Base-by-base conservation (phyloP, 805 yeast species). In the Lipomyces spencermartinsiae region DNA sequence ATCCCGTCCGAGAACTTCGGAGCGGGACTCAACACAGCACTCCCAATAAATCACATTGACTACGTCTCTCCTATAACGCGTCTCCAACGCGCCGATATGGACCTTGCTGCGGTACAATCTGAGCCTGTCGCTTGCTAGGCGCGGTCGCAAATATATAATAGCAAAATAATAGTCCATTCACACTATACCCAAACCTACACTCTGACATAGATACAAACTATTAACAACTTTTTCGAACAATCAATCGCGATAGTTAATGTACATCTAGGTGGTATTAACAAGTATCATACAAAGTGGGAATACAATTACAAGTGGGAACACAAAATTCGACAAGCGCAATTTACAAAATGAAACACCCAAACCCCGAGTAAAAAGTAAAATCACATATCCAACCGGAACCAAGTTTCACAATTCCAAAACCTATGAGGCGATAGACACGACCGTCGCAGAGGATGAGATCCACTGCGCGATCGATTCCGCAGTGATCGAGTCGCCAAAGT, bases 401-500 rank as follows among this genome's bases (percentile, higher is more conserved):
- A 43, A 43, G 16, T n/a, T 37, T 3, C 43, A 22, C 49, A 7
- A 43, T 8, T 16, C 22, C 43, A 31, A 29, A 34, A 34, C 35
- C 31, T 56, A 65, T 31, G 69, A 68, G 22, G 66, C 51, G 56
- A 68, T 61, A 9, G 64, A 53, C 31, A 68, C 69, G 3, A 57
- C 63, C 3, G 69, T 62, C 46, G 65, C 69, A 37, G 59, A 35
- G 49, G 58, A 10, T 39, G 66, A 22, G 59, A 68, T 39, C 90
- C 7, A 89, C 91, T 53, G 65, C 29, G 66, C 64, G 55, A 71
- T 63, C 34, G 57, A 51, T 69, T 79, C 81, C 49, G 84, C 75
- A 74, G 83, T 84, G 73, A 93, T 82, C 58, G 87, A 77, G 56
- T 87, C 78, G 71, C 79, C 83, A 75, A 89, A 89, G 73, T 81